These are phyloP conservation scores for Hortiboletus flavorubellus DNA, from an alignment of 768 basidiomycete genomes.

Conservation along the genomic window DNA sequence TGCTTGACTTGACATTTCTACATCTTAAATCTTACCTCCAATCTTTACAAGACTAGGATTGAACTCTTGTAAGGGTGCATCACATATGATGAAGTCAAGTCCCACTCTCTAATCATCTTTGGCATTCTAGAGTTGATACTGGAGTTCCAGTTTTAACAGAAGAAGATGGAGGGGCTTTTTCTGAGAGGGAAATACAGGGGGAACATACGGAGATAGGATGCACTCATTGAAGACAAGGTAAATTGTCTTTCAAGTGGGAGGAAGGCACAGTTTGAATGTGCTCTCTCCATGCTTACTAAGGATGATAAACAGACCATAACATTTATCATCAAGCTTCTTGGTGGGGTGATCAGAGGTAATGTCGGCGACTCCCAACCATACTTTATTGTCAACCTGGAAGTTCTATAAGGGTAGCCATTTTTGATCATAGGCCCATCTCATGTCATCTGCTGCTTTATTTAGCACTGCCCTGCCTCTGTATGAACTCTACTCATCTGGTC, in stretches of 20 bases:
- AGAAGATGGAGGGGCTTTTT: neutral
- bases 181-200: neutral
- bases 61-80: no score
- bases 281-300: slow-evolving; percentile 16
- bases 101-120: no score
- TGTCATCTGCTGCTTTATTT: slow-evolving; percentile 20
- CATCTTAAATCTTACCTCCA: no score
- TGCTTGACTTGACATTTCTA: no score
- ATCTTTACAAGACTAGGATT: no score
- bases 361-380: slow-evolving; percentile 27
- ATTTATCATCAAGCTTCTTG: slow-evolving; percentile 16
- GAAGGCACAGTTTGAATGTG: slow-evolving; percentile 19
- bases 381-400: slow-evolving; percentile 21
- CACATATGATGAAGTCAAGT: no score
- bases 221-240: slow-evolving; percentile 16
- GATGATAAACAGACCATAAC: slow-evolving; percentile 27
- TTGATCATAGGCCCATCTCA: slow-evolving; percentile 24
- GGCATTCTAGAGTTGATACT: no score
- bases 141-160: no score
- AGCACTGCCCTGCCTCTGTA: slow-evolving; percentile 3
- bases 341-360: slow-evolving; percentile 22
- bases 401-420: neutral
- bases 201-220: neutral
- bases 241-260: slow-evolving; percentile 17
- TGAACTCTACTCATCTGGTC: neutral